These are phyloP conservation scores for Lophiostoma macrostomum DNA, from an alignment of 495 filamentous ascomycete genomes.

Conservation along the genomic window DNA sequence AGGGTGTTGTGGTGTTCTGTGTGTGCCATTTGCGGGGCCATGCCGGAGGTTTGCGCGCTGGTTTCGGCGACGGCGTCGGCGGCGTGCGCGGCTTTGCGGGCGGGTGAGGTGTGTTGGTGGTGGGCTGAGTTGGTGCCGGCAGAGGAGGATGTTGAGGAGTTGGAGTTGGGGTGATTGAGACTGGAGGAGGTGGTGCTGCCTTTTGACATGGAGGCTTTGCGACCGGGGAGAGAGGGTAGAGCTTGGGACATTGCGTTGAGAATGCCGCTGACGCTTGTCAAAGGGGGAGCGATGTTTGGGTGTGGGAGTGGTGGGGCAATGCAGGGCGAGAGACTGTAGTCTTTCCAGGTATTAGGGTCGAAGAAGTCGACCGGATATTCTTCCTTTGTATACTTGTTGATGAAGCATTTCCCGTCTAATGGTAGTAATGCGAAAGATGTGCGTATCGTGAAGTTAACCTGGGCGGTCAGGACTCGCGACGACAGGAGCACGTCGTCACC, in stretches of 20 bases:
- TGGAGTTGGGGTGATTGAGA: neutral
- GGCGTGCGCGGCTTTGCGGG: slow-evolving; percentile 14
- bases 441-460: slow-evolving; percentile 90
- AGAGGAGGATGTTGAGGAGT: slow-evolving; percentile 2
- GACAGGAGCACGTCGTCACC: slow-evolving; percentile 89
- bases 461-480: slow-evolving; percentile 85
- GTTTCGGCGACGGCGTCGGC: slow-evolving; percentile 21
- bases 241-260: slow-evolving; percentile 47
- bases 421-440: slow-evolving; percentile 84
- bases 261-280: slow-evolving; percentile 38
- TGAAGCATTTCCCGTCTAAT: slow-evolving; percentile 83
- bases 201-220: slow-evolving; percentile 34
- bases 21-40: slow-evolving; percentile 26
- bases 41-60: neutral
- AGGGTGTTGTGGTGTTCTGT: slow-evolving; percentile 40
- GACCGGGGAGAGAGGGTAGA: slow-evolving; percentile 33
- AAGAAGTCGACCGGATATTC: slow-evolving; percentile 86
- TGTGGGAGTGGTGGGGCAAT: slow-evolving; percentile 58
- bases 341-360: slow-evolving; percentile 71
- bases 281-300: slow-evolving; percentile 9
- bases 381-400: slow-evolving; percentile 77
- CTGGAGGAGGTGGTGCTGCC: slow-evolving; percentile 1
- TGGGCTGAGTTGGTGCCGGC: neutral
- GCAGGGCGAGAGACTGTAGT: slow-evolving; percentile 75
- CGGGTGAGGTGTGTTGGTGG: slow-evolving; percentile 6